A percentile compares a stretch with the other conserved stretches of the same genome.
These are phyloP conservation scores for Cyclotella cryptica DNA, from an alignment of 108 stramenopile genomes.

Conservation along the genomic window DNA sequence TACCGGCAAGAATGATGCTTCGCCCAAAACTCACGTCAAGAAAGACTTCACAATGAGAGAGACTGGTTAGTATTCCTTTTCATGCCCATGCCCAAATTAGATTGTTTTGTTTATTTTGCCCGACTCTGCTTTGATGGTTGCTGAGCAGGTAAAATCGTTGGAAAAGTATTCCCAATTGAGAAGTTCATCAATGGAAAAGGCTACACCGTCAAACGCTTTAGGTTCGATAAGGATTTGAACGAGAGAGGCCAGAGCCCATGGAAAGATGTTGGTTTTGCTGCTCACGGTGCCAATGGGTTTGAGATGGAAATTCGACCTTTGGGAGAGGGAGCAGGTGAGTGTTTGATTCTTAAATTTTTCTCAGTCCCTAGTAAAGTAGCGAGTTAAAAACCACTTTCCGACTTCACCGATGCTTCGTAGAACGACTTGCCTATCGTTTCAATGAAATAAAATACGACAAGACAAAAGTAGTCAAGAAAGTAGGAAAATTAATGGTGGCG, in stretches of 20 bases:
- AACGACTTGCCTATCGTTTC: constrained; percentile 51
- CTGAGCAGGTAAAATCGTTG: constrained; percentile 24
- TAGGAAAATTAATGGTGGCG: constrained; percentile 44
- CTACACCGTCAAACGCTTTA: constrained; percentile 34
- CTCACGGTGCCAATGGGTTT: constrained; percentile 41
- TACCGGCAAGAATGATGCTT: not conserved
- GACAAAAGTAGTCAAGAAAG: constrained; percentile 21
- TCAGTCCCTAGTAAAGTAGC: not conserved
- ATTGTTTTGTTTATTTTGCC: not conserved
- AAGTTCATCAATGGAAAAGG: constrained; percentile 15
- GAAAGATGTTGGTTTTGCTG: constrained; percentile 35
- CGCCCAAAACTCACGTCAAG: not conserved
- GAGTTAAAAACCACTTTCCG: too few species aligned
- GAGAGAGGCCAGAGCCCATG: constrained; percentile 32
- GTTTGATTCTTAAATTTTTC: not conserved
- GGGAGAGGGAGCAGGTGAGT: constrained; percentile 34
- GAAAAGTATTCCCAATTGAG: constrained; percentile 11
- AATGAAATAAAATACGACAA: constrained; percentile 30
- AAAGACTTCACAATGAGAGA: constrained; percentile 30
- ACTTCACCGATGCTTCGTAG: not conserved
- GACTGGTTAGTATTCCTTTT: constrained; percentile 1
- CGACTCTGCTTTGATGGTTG: not conserved
- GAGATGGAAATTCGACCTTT: constrained; percentile 44
- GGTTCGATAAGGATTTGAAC: constrained; percentile 25
- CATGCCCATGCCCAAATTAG: not conserved